Conservation (phyloP, 176 grass and related monocot genomes). For the Phragmites australis region DNA sequence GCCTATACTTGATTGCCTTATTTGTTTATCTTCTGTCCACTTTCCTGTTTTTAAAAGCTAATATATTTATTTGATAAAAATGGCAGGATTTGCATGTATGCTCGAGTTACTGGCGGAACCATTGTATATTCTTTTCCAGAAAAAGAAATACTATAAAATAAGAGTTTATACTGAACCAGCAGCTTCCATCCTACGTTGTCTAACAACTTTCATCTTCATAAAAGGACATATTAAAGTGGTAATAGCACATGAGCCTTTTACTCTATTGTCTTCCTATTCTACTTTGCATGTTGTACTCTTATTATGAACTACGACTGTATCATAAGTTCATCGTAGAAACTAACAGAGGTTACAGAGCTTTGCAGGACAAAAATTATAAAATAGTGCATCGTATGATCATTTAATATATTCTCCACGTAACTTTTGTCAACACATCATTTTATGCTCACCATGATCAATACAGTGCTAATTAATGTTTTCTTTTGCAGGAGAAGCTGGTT, state of each 20-base stretch:
- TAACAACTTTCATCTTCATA: conserved; percentile 83
- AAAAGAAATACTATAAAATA: conserved; percentile 80
- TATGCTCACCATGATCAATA: conserved; percentile 5
- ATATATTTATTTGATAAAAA: conserved; percentile 34
- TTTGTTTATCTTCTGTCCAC: neutral
- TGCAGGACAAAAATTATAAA: no score
- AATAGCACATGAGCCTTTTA: conserved; percentile 35
- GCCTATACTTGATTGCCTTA: neutral
- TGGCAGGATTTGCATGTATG: conserved; percentile 92
- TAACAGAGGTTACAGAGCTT: no score
- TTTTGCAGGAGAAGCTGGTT: conserved; percentile 79
- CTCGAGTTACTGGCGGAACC: conserved; percentile 93
- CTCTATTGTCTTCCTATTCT: conserved; percentile 2
- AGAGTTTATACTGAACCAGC: conserved; percentile 77
- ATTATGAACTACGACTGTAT: neutral
- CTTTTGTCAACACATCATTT: no score
- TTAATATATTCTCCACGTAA: no score
- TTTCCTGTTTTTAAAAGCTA: conserved; percentile 23
- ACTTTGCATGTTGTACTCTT: neutral
- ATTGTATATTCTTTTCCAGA: conserved; percentile 93
- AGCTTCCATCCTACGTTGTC: conserved; percentile 75
- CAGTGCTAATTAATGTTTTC: conserved; percentile 39
- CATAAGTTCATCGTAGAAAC: neutral
- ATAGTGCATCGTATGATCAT: no score
- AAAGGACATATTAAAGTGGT: conserved; percentile 65